A percentile compares a stretch with the other conserved stretches of the same genome.
Conservation (phyloP, 768 basidiomycete species). For the Leccinum uliginosum region DNA sequence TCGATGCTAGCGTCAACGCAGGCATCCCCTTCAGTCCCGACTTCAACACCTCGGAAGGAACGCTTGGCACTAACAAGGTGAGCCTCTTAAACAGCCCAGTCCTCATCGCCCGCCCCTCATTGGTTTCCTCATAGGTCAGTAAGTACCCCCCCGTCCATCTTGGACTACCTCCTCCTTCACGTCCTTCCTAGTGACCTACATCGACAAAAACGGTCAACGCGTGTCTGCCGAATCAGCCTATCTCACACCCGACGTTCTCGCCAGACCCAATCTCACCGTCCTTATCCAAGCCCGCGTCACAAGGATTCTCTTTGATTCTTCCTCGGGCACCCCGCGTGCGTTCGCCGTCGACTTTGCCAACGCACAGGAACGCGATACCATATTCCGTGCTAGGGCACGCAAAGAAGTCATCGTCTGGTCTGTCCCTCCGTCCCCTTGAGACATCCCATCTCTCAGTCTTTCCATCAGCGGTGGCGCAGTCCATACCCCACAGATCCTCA, state of each 20-base stretch:
- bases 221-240: constrained; percentile 66
- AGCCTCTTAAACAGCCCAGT: constrained; percentile 12
- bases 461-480: constrained; percentile 51
- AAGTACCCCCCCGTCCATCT: constrained; percentile 8
- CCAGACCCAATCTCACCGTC: constrained; percentile 62
- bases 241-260: constrained; percentile 58
- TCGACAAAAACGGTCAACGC: constrained; percentile 47
- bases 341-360: constrained; percentile 59
- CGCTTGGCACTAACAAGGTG: constrained; percentile 60
- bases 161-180: neutral
- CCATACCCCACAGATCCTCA: constrained; percentile 63
- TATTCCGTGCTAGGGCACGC: constrained; percentile 43
- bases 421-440: constrained; percentile 11
- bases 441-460: neutral
- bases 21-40: constrained; percentile 53
- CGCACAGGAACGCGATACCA: constrained; percentile 16
- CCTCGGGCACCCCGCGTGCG: constrained; percentile 40
- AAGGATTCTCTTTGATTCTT: constrained; percentile 50
- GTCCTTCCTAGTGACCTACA: constrained; percentile 55
- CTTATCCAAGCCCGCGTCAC: constrained; percentile 54
- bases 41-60: constrained; percentile 53
- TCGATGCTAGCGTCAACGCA: constrained; percentile 45
- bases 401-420: constrained; percentile 64
- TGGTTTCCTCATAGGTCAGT: constrained; percentile 38
- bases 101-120: neutral